A percentile compares a stretch with the other conserved stretches of the same genome.
These are phyloP conservation scores for Arctostaphylos glauca DNA, from an alignment of 148 eudicot genomes.

Conservation along the genomic window DNA sequence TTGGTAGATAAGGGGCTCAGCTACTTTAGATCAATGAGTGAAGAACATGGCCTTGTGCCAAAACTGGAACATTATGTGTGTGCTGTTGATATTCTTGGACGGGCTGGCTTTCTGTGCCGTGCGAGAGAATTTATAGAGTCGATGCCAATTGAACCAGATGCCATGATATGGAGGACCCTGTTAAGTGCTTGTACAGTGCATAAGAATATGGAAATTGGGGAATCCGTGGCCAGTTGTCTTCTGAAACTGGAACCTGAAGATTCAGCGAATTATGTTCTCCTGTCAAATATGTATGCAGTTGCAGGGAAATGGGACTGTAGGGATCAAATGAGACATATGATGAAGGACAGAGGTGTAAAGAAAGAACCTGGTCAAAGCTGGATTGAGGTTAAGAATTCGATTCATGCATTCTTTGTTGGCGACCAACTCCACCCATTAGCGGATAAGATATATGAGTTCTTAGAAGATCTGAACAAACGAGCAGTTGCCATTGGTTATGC, in stretches of 20 bases:
- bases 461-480: constrained; percentile 54
- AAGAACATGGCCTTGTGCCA: constrained; percentile 58
- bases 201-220: constrained; percentile 69
- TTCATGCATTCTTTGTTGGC: constrained; percentile 88
- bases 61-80: constrained; percentile 71
- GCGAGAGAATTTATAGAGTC: constrained; percentile 58
- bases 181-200: constrained; percentile 72
- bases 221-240: constrained; percentile 53
- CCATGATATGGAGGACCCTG: constrained; percentile 85
- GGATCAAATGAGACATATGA: constrained; percentile 12
- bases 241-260: constrained; percentile 66
- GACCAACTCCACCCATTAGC: constrained; percentile 74
- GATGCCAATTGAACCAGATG: constrained; percentile 83
- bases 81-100: constrained; percentile 72
- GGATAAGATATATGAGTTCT: constrained; percentile 54
- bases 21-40: constrained; percentile 68
- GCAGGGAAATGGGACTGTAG: constrained; percentile 21
- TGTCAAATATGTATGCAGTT: constrained; percentile 60
- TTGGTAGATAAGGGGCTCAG: constrained; percentile 74
- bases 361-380: constrained; percentile 80
- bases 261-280: constrained; percentile 82
- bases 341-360: constrained; percentile 31
- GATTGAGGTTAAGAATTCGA: constrained; percentile 69
- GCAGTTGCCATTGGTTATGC: constrained; percentile 61
- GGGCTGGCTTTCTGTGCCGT: constrained; percentile 59